Percentiles rank a stretch among this genome's conserved stretches.
Conservation (phyloP, 192 early-diverging fungal species). For the Coemansia sp. region DNA sequence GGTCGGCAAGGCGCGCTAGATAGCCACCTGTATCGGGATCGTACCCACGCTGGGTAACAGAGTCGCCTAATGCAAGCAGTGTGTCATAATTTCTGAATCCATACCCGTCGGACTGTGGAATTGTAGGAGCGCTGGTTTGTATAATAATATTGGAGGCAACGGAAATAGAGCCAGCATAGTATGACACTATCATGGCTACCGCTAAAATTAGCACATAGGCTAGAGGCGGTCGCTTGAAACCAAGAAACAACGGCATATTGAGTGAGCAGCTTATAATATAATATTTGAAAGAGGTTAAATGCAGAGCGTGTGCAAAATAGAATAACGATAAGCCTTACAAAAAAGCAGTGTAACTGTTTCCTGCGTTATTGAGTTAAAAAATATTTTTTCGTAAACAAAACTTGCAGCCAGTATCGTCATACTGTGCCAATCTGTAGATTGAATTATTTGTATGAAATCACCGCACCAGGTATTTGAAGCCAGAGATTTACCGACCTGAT, state of each 20-base stretch:
- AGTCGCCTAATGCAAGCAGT: slow-evolving; percentile 38
- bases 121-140: not conserved
- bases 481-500: too few species aligned
- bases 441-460: too few species aligned
- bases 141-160: not conserved
- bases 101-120: not conserved
- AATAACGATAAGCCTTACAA: too few species aligned
- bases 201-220: not conserved
- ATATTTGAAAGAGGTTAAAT: not conserved
- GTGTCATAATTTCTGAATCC: slow-evolving; percentile 24
- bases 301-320: not conserved
- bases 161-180: not conserved
- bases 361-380: too few species aligned
- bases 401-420: too few species aligned
- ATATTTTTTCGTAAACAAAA: too few species aligned
- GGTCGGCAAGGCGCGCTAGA: slow-evolving; percentile 50
- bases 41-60: slow-evolving; percentile 32
- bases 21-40: slow-evolving; percentile 51
- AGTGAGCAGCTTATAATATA: not conserved
- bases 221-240: not conserved
- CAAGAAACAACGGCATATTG: not conserved
- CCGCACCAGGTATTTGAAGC: too few species aligned
- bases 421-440: too few species aligned
- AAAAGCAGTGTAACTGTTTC: too few species aligned
- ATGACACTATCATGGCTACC: not conserved